Evolutionary conservation across 2,329 filamentous ascomycete species (phyloP).

Genomic region (Cladophialophora bantiana): DNA sequence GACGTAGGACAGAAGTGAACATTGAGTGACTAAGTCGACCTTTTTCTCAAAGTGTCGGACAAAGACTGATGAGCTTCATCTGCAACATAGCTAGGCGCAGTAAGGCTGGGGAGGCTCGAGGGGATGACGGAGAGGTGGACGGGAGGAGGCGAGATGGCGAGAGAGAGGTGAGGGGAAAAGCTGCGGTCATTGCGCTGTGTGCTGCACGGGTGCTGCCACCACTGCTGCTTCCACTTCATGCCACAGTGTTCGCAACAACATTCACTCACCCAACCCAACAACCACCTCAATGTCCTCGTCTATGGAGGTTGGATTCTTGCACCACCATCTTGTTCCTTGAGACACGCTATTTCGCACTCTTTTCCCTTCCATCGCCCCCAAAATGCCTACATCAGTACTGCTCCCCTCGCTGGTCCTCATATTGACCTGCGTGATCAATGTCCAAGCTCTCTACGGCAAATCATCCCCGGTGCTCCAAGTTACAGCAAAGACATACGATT

Average conservation of each 20-base stretch:
- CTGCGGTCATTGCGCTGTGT: not conserved
- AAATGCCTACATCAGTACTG: constrained; percentile 26
- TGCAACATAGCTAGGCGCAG: not conserved
- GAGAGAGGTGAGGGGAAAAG: not conserved
- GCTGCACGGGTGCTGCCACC: too few species aligned
- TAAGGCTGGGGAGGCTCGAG: too few species aligned
- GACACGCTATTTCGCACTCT: not conserved
- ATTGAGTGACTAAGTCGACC: not conserved
- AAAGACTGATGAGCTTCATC: not conserved
- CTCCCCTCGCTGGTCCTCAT: constrained; percentile 44
- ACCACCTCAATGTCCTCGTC: constrained; percentile 23
- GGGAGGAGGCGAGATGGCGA: not conserved
- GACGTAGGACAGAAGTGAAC: not conserved
- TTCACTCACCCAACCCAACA: constrained; percentile 8
- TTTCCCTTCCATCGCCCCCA: not conserved
- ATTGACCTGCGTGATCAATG: constrained; percentile 62
- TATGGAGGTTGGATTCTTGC: constrained; percentile 22
- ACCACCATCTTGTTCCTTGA: constrained; percentile 37
- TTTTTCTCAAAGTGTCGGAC: not conserved
- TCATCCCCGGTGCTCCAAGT: constrained; percentile 87
- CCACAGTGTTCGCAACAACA: constrained; percentile 31
- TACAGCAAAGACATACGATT: constrained; percentile 78
- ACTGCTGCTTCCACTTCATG: constrained; percentile 19
- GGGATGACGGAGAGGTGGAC: too few species aligned
- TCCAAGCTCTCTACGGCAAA: constrained; percentile 81